Evolutionary conservation across 2,329 filamentous ascomycete species (phyloP).

Genomic region (Allantophomopsis lycopodina): DNA sequence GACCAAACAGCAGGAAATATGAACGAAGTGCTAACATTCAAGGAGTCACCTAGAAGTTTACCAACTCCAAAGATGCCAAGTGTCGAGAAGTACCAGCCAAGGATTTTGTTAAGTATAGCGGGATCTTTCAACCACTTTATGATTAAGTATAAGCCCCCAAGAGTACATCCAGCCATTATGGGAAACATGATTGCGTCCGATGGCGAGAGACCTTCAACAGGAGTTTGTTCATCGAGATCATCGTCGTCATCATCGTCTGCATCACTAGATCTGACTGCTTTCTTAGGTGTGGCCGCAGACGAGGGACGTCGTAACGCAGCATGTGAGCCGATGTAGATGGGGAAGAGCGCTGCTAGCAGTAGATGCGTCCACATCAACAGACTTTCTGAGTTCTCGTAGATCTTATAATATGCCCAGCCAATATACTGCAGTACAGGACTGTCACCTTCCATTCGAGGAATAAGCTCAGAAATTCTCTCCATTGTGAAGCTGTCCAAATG

Average conservation of each 20-base stretch:
- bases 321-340: constrained; percentile 75
- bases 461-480: too few relatives aligned
- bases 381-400: constrained; percentile 11
- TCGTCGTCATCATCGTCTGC: constrained; percentile 27
- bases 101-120: constrained; percentile 64
- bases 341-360: constrained; percentile 57
- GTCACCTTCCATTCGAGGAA: constrained; percentile 6
- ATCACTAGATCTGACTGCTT: constrained; percentile 19
- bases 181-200: constrained; percentile 80
- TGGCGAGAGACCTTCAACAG: constrained; percentile 55
- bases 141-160: constrained; percentile 71
- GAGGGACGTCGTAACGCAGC: constrained; percentile 74
- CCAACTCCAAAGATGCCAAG: constrained; percentile 68
- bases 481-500: too few relatives aligned
- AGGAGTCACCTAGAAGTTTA: constrained; percentile 57
- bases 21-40: constrained; percentile 51
- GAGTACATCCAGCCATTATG: constrained; percentile 55
- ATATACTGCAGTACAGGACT: constrained; percentile 11
- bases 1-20: constrained; percentile 63
- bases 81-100: constrained; percentile 71
- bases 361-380: constrained; percentile 30
- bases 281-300: constrained; percentile 51
- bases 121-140: constrained; percentile 83
- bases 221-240: constrained; percentile 40
- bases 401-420: constrained; percentile 9